A percentile compares a stretch with the other conserved stretches of the same genome.
Conservation (phyloP, 2,329 filamentous ascomycete genomes). For the Penicillium sp. region DNA sequence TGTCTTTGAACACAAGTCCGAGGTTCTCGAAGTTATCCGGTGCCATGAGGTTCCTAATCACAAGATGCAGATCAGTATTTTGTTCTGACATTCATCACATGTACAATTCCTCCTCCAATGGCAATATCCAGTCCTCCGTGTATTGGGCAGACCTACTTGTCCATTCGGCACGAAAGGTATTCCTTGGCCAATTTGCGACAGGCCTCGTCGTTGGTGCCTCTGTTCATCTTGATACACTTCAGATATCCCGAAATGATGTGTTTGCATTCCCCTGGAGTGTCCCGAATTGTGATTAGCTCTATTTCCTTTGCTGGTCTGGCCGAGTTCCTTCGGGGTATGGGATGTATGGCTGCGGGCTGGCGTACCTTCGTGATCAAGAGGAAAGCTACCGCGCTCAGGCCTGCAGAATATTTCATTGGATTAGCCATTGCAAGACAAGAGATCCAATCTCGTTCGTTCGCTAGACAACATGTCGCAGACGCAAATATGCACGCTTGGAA, state of each 20-base stretch:
- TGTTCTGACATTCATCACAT: background rate
- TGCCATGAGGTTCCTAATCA: slow-evolving; percentile 82
- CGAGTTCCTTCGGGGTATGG: background rate
- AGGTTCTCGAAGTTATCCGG: slow-evolving; percentile 93
- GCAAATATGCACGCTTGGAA: background rate
- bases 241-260: slow-evolving; percentile 82
- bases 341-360: background rate
- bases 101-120: background rate
- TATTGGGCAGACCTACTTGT: slow-evolving; percentile 61
- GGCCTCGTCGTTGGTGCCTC: slow-evolving; percentile 79
- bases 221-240: slow-evolving; percentile 77
- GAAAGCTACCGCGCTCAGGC: slow-evolving; percentile 89
- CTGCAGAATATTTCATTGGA: slow-evolving; percentile 43
- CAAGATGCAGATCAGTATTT: slow-evolving; percentile 3
- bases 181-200: slow-evolving; percentile 83
- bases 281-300: background rate
- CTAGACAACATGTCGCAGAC: background rate
- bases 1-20: slow-evolving; percentile 64
- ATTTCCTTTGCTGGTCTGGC: background rate
- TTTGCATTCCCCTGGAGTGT: slow-evolving; percentile 77
- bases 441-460: background rate
- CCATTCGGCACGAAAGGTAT: slow-evolving; percentile 91
- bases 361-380: slow-evolving; percentile 85
- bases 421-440: slow-evolving; percentile 3
- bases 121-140: background rate